Evolutionary conservation across 768 basidiomycete genomes (phyloP).

Genomic region (Leccinum incarnatum): DNA sequence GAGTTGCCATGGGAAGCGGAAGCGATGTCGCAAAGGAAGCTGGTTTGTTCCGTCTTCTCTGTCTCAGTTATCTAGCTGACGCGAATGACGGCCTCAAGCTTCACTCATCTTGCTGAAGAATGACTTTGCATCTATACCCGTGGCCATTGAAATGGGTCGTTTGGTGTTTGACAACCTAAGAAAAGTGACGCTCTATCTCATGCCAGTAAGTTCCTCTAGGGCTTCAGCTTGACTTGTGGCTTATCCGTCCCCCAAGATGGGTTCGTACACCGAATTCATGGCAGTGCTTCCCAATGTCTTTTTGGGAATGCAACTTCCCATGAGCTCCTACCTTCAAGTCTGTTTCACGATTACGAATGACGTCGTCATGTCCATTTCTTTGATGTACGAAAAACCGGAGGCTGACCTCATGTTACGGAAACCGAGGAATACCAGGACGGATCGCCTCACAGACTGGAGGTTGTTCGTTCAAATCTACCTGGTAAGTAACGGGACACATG

Average conservation of each 20-base stretch:
- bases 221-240: neutral
- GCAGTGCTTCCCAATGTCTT: slow-evolving; percentile 56
- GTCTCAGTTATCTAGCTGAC: neutral
- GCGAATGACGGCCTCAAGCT: slow-evolving; percentile 21
- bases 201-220: slow-evolving; percentile 33
- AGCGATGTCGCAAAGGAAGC: slow-evolving; percentile 55
- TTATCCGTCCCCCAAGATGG: slow-evolving; percentile 32
- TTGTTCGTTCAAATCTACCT: slow-evolving; percentile 48
- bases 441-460: slow-evolving; percentile 48
- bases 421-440: slow-evolving; percentile 47
- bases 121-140: slow-evolving; percentile 55
- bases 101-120: slow-evolving; percentile 52
- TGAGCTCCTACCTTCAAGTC: slow-evolving; percentile 52
- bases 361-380: slow-evolving; percentile 46
- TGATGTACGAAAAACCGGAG: slow-evolving; percentile 54
- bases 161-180: slow-evolving; percentile 58
- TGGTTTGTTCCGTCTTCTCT: slow-evolving; percentile 21
- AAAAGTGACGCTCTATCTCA: slow-evolving; percentile 44
- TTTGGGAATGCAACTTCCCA: slow-evolving; percentile 56
- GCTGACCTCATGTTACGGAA: slow-evolving; percentile 46
- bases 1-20: slow-evolving; percentile 50
- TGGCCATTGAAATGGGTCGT: slow-evolving; percentile 57
- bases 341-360: slow-evolving; percentile 55
- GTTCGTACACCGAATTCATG: slow-evolving; percentile 58
- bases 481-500: slow-evolving; percentile 25